Percentiles rank a stretch among this genome's conserved stretches.
phyloP scores from a whole-genome alignment of 306 rosid species.

The Spatholobus suberectus region DNA sequence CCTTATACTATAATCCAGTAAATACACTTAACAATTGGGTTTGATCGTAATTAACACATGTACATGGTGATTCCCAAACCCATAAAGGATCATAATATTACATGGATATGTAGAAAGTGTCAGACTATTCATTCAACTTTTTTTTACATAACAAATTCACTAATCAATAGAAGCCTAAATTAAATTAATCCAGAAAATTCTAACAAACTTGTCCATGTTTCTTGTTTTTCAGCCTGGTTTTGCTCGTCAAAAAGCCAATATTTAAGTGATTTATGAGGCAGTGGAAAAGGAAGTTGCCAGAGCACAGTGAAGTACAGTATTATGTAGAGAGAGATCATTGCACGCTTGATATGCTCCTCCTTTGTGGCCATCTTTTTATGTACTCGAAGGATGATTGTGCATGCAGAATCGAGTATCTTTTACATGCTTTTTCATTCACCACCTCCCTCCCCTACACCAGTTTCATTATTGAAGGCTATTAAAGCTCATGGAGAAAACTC shows the following conservation, averaged over 20 bases:
- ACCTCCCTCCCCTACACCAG: not conserved
- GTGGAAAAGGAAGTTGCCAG: slow-evolving; percentile 31
- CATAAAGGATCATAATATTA: too few relatives aligned
- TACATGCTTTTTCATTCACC: slow-evolving; percentile 27
- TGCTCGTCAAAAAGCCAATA: slow-evolving; percentile 76
- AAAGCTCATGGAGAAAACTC: slow-evolving; percentile 25
- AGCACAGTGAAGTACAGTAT: slow-evolving; percentile 35
- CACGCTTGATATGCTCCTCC: slow-evolving; percentile 28
- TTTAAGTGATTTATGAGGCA: slow-evolving; percentile 44
- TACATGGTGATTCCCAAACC: too few relatives aligned
- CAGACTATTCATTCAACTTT: not conserved
- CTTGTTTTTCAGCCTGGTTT: slow-evolving; percentile 87
- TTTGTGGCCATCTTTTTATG: slow-evolving; percentile 40
- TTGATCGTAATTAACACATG: not conserved
- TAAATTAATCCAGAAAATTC: not conserved
- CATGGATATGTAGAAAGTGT: too few relatives aligned
- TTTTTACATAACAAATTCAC: not conserved
- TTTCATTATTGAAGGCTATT: slow-evolving; percentile 5
- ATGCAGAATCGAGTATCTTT: slow-evolving; percentile 23
- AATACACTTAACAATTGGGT: not conserved
- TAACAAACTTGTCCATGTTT: slow-evolving; percentile 47
- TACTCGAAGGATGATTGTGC: slow-evolving; percentile 36
- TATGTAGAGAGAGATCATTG: slow-evolving; percentile 24
- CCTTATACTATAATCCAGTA: not conserved
- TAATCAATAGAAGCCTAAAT: too few relatives aligned